phyloP scores from a whole-genome alignment of 1,284 basidiomycete species.

The Rhizopogon parksii region DNA sequence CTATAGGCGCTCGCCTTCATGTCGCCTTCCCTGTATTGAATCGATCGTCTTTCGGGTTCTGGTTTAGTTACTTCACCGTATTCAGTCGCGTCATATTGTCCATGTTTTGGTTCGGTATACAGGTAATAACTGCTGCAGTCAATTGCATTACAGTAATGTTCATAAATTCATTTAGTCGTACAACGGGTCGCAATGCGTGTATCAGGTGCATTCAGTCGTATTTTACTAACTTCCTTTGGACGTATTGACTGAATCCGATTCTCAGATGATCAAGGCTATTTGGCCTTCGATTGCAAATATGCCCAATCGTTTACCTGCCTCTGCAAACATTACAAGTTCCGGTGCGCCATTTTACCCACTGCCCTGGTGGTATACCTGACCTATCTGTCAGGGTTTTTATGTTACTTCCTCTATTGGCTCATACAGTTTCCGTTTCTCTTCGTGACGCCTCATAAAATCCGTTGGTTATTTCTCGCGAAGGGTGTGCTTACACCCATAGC shows the following conservation, averaged over 20 bases:
- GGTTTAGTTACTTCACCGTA: slow-evolving; percentile 57
- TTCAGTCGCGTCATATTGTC: slow-evolving; percentile 54
- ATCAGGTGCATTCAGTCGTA: slow-evolving; percentile 15
- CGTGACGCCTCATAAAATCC: slow-evolving; percentile 53
- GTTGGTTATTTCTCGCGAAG: slow-evolving; percentile 58
- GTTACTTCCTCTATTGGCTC: slow-evolving; percentile 64
- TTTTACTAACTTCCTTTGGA: neutral
- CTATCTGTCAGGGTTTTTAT: slow-evolving; percentile 36
- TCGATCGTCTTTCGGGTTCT: slow-evolving; percentile 60
- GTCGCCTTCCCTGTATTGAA: slow-evolving; percentile 59
- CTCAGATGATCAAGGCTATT: slow-evolving; percentile 55
- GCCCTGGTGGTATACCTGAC: neutral
- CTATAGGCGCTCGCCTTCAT: slow-evolving; percentile 54
- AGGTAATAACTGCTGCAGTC: slow-evolving; percentile 24
- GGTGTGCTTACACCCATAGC: slow-evolving; percentile 47
- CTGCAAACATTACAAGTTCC: slow-evolving; percentile 49
- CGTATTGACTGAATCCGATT: neutral
- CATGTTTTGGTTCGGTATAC: slow-evolving; percentile 56
- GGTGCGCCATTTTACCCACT: slow-evolving; percentile 24
- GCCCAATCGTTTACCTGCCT: slow-evolving; percentile 46
- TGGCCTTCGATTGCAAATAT: slow-evolving; percentile 54
- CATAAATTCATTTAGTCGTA: slow-evolving; percentile 14
- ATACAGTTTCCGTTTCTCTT: slow-evolving; percentile 58
- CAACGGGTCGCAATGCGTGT: slow-evolving; percentile 25
- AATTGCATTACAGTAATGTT: neutral